Conservation (phyloP, 1,284 basidiomycete species). For the Trichosporon coremiiforme region DNA sequence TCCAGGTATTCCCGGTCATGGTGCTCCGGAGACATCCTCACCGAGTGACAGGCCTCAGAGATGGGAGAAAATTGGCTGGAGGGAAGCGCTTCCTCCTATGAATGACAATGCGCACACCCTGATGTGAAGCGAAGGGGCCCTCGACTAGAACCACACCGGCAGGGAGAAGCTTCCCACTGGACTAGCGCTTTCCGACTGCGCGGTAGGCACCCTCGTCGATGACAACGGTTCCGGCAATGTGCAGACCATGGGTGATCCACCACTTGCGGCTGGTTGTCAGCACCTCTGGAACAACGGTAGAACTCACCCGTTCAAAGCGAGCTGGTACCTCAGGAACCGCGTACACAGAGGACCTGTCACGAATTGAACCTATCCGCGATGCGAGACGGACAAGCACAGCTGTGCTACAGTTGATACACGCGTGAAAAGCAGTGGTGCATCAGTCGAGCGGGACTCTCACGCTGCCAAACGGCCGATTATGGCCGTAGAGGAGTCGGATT, state of each 20-base stretch:
- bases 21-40: constrained; percentile 25
- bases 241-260: constrained; percentile 92
- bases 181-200: constrained; percentile 79
- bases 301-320: constrained; percentile 71
- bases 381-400: too few relatives aligned
- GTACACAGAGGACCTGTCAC: constrained; percentile 83
- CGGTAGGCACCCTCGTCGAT: constrained; percentile 80
- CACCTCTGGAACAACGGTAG: background rate
- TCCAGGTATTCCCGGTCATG: constrained; percentile 21
- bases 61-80: constrained; percentile 46
- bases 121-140: constrained; percentile 88
- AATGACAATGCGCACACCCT: constrained; percentile 85
- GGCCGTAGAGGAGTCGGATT: too few relatives aligned
- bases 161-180: constrained; percentile 84
- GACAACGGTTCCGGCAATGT: constrained; percentile 81
- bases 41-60: constrained; percentile 31
- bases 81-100: constrained; percentile 49
- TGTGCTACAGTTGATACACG: too few relatives aligned
- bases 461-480: too few relatives aligned
- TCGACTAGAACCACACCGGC: constrained; percentile 85
- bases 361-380: too few relatives aligned
- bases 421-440: too few relatives aligned
- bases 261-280: constrained; percentile 67
- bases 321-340: constrained; percentile 73
- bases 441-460: too few relatives aligned